Conservation (phyloP, 495 filamentous ascomycete genomes). For the Podospora conica region DNA sequence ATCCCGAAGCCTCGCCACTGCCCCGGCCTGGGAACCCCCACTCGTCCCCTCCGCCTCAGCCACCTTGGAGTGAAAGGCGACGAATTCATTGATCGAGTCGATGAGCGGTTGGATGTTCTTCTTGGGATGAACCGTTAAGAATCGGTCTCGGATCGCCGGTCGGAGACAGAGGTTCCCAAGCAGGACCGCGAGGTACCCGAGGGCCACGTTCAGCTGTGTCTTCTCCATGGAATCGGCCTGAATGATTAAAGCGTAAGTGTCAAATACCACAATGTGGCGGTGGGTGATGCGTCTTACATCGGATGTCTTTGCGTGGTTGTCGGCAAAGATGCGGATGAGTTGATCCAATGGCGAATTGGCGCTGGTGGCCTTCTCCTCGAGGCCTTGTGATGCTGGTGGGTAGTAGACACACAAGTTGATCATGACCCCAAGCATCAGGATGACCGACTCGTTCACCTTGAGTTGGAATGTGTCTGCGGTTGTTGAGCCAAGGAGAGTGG, state of each 20-base stretch:
- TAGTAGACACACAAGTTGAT: conserved; percentile 86
- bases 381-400: conserved; percentile 39
- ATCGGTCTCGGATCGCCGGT: conserved; percentile 41
- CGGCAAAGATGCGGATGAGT: conserved; percentile 47
- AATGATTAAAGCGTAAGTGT: conserved; percentile 29
- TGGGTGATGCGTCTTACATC: conserved; percentile 36
- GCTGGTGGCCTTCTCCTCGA: conserved; percentile 27
- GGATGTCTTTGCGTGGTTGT: conserved; percentile 43
- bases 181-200: conserved; percentile 84
- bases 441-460: conserved; percentile 58
- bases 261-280: conserved; percentile 39
- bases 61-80: conserved; percentile 67
- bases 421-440: conserved; percentile 74
- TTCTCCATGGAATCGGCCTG: conserved; percentile 82
- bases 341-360: conserved; percentile 35
- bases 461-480: conserved; percentile 32
- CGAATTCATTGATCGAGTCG: conserved; percentile 81
- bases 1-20: conserved; percentile 51
- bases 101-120: conserved; percentile 57
- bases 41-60: conserved; percentile 51
- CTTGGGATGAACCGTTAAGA: conserved; percentile 50
- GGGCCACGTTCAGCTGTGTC: conserved; percentile 77
- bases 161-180: conserved; percentile 72
- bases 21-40: conserved; percentile 41
- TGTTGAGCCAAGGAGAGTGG: conserved; percentile 38